These are phyloP conservation scores for Diaporthe velutina DNA, from an alignment of 2,329 filamentous ascomycete genomes.

Conservation along the genomic window DNA sequence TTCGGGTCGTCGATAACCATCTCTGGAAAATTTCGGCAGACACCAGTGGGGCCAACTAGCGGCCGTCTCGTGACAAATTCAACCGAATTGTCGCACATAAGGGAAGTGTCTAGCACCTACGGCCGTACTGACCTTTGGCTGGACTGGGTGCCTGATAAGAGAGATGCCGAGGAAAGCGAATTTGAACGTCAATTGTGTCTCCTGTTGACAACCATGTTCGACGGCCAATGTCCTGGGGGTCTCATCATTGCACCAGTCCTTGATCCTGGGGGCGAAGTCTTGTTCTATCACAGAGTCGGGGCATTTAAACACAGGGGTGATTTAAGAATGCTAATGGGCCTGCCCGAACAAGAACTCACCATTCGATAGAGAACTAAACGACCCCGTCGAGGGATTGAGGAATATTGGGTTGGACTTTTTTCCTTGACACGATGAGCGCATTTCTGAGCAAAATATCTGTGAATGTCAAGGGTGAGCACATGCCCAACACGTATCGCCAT, in stretches of 20 bases:
- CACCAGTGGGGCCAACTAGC: background rate
- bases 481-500: too few relatives aligned
- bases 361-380: background rate
- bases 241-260: background rate
- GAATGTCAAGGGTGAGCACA: too few relatives aligned
- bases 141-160: background rate
- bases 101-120: background rate
- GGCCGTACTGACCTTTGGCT: background rate
- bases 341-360: background rate
- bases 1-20: background rate
- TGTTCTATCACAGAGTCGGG: background rate
- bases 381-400: too few relatives aligned
- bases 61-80: background rate
- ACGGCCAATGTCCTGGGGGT: background rate
- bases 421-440: too few relatives aligned
- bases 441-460: too few relatives aligned
- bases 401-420: too few relatives aligned
- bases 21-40: background rate
- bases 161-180: background rate
- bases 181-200: background rate
- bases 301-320: background rate
- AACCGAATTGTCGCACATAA: rapidly evolving
- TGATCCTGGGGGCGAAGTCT: background rate
- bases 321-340: background rate
- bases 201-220: background rate